These are phyloP conservation scores for Metarhizium rileyi DNA, from an alignment of 2,329 filamentous ascomycete species.

Conservation along the genomic window DNA sequence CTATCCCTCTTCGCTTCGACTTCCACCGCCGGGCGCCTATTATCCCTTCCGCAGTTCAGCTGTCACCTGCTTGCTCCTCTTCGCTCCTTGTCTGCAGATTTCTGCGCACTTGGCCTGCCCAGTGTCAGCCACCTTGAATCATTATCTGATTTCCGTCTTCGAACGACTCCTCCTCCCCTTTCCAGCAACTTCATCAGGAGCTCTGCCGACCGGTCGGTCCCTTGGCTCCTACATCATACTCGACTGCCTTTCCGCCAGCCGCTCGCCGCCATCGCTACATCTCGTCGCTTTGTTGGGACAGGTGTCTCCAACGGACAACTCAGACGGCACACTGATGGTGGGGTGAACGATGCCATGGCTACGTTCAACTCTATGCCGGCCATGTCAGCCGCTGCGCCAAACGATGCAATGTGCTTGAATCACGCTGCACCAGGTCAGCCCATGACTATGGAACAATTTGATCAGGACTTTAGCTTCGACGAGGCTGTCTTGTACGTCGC, in stretches of 20 bases:
- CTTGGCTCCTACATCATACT: neutral
- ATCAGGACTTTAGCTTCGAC: conserved; percentile 44
- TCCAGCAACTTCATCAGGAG: neutral
- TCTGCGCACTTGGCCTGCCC: neutral
- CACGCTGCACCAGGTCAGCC: conserved; percentile 22
- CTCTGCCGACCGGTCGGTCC: neutral
- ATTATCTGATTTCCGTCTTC: neutral
- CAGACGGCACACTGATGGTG: conserved; percentile 15
- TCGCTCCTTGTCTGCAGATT: neutral
- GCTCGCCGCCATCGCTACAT: neutral
- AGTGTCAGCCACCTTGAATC: neutral
- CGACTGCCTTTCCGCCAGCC: neutral
- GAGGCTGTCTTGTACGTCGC: conserved; percentile 44
- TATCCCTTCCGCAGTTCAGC: neutral
- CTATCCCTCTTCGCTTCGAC: neutral
- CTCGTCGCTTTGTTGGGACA: conserved; percentile 5
- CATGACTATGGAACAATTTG: conserved; percentile 41
- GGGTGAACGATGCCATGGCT: conserved; percentile 42
- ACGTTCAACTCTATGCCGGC: conserved; percentile 47
- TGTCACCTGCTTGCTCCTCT: neutral
- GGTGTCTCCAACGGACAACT: conserved; percentile 11
- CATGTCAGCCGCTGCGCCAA: conserved; percentile 34
- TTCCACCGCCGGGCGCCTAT: neutral
- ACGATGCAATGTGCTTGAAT: conserved; percentile 38
- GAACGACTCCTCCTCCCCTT: neutral